These are phyloP conservation scores for Colletotrichum shisoi DNA, from an alignment of 2,329 filamentous ascomycete species.

Conservation along the genomic window DNA sequence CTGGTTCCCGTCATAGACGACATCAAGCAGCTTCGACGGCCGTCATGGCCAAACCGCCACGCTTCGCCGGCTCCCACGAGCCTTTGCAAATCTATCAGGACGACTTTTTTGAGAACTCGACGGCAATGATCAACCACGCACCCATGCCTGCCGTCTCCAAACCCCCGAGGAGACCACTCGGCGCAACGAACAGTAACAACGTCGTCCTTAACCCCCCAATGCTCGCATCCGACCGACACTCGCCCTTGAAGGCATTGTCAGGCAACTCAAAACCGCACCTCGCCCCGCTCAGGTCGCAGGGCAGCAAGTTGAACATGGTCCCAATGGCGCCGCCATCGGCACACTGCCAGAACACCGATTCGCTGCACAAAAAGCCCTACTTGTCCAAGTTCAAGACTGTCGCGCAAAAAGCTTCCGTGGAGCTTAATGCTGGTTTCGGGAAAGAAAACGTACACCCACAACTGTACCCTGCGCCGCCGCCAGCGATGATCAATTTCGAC, in stretches of 20 bases:
- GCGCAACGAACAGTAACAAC: conserved; percentile 68
- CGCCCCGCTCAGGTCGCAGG: conserved; percentile 62
- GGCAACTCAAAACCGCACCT: conserved; percentile 66
- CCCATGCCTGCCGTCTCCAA: conserved; percentile 63
- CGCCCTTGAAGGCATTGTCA: conserved; percentile 71
- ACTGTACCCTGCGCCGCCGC: conserved; percentile 57
- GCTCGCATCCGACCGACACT: conserved; percentile 63
- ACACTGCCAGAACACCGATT: conserved; percentile 67
- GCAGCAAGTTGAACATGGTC: conserved; percentile 71
- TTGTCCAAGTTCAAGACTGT: conserved; percentile 67
- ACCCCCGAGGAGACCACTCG: conserved; percentile 58
- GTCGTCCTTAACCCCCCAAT: conserved; percentile 71
- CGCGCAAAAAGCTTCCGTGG: conserved; percentile 61
- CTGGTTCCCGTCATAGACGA: conserved; percentile 22
- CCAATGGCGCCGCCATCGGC: conserved; percentile 70
- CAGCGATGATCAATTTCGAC: conserved; percentile 58
- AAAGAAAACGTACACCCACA: conserved; percentile 67
- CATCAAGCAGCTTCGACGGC: conserved; percentile 45
- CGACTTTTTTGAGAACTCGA: conserved; percentile 56
- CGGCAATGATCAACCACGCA: conserved; percentile 63
- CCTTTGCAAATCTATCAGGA: conserved; percentile 63
- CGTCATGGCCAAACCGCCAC: conserved; percentile 63
- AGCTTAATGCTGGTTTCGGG: conserved; percentile 52
- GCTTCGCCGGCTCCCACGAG: conserved; percentile 56
- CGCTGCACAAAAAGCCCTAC: conserved; percentile 71